phyloP scores from a whole-genome alignment of 768 basidiomycete genomes.

The Suillus spraguei region DNA sequence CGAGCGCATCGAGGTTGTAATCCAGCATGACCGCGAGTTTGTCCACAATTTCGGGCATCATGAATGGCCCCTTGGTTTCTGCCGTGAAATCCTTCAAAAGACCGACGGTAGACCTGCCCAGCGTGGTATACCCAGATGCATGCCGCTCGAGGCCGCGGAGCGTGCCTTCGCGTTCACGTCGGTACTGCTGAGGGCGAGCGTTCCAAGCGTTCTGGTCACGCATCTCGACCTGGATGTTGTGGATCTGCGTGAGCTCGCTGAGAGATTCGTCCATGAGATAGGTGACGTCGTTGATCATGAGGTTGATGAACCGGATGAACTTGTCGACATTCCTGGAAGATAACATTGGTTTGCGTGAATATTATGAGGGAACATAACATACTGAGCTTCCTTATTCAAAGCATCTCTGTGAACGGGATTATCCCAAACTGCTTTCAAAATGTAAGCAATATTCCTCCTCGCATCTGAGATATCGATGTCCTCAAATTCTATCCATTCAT shows the following conservation, averaged over 20 bases:
- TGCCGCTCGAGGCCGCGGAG: constrained; percentile 82
- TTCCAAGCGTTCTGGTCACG: constrained; percentile 72
- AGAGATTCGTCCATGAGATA: constrained; percentile 98
- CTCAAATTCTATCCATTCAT: constrained; percentile 11
- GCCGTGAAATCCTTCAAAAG: constrained; percentile 91
- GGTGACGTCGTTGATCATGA: constrained; percentile 99
- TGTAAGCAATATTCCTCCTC: constrained; percentile 82
- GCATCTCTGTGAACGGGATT: constrained; percentile 89
- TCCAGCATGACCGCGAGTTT: constrained; percentile 95
- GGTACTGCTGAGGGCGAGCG: constrained; percentile 63
- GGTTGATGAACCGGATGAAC: constrained; percentile 94
- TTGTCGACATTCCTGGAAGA: constrained; percentile 76
- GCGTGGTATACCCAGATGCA: constrained; percentile 83
- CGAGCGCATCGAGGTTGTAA: constrained; percentile 88
- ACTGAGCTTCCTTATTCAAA: constrained; percentile 80
- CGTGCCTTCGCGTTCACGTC: constrained; percentile 80
- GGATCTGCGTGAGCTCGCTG: constrained; percentile 85
- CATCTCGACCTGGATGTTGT: constrained; percentile 86
- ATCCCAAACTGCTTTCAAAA: constrained; percentile 90
- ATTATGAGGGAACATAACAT: constrained; percentile 21
- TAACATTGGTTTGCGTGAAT: constrained; percentile 10
- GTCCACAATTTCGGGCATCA: constrained; percentile 96
- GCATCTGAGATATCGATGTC: constrained; percentile 44
- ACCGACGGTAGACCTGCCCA: constrained; percentile 88
- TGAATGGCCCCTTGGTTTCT: constrained; percentile 89